Evolutionary conservation across 768 basidiomycete genomes (phyloP).

Genomic region (Russula earlei): DNA sequence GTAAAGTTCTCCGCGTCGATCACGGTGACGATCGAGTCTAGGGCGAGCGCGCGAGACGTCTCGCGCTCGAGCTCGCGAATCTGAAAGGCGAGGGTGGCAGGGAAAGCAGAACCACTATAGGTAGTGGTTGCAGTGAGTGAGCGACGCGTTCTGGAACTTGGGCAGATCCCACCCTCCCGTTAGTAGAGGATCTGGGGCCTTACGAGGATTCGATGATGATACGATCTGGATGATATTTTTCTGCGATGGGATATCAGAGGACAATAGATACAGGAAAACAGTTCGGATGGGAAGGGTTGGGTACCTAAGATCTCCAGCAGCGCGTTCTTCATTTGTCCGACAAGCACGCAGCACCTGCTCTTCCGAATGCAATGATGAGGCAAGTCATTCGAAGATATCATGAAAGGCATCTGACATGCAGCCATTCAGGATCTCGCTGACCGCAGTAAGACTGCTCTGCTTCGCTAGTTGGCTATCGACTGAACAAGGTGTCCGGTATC

Average conservation of each 20-base stretch:
- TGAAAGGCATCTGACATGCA: constrained; percentile 60
- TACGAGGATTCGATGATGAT: constrained; percentile 96
- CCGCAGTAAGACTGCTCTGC: constrained; percentile 74
- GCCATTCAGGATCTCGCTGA: constrained; percentile 93
- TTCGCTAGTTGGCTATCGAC: constrained; percentile 89
- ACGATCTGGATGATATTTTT: constrained; percentile 77
- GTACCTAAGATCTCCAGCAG: constrained; percentile 77
- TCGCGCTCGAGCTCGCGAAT: constrained; percentile 83
- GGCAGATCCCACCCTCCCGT: too few species aligned
- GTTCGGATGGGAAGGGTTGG: too few species aligned
- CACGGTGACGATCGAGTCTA: constrained; percentile 89
- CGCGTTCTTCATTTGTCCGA: constrained; percentile 90
- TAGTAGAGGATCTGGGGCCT: constrained; percentile 22
- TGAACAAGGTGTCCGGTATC: constrained; percentile 27
- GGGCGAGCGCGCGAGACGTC: constrained; percentile 60
- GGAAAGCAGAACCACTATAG: constrained; percentile 83
- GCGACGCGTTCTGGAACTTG: not conserved
- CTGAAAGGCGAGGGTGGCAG: constrained; percentile 90
- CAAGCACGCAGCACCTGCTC: constrained; percentile 81
- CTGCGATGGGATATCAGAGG: constrained; percentile 31
- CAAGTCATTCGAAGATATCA: not conserved
- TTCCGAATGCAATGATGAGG: not conserved
- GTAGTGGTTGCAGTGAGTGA: not conserved
- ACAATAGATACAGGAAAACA: not conserved
- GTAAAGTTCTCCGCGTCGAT: constrained; percentile 85